These are phyloP conservation scores for Prunus yedoensis DNA, from an alignment of 331 rosid genomes.

Conservation along the genomic window DNA sequence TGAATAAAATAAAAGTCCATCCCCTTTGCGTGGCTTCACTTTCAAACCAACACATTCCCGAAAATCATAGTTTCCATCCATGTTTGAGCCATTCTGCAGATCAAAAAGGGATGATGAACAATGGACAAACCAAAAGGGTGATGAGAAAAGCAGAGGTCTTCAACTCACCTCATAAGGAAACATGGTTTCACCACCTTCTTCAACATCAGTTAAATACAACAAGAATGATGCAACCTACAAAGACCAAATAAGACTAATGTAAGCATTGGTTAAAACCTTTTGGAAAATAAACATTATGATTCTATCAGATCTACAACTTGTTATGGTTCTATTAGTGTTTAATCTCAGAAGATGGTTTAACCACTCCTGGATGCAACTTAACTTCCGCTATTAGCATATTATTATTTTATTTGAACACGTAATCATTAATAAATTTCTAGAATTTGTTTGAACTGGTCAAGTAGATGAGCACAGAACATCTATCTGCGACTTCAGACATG, in stretches of 20 bases:
- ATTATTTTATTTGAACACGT: neutral
- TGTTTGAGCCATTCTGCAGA: conserved; percentile 70
- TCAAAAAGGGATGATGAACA: conserved; percentile 20
- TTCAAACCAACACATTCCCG: conserved; percentile 60
- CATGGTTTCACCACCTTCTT: conserved; percentile 87
- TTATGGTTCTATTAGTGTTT: neutral
- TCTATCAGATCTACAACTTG: neutral
- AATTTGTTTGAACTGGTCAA: neutral
- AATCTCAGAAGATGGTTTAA: too few relatives aligned
- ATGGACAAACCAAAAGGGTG: neutral
- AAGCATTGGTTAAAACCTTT: neutral
- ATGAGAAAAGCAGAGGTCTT: conserved; percentile 12
- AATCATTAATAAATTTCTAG: neutral
- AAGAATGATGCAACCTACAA: conserved; percentile 80
- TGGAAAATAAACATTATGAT: neutral
- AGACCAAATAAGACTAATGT: conserved; percentile 18
- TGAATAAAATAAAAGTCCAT: conserved; percentile 87
- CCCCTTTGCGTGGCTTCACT: conserved; percentile 88
- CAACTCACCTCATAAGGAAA: conserved; percentile 84
- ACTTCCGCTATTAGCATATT: neutral
- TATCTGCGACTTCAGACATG: neutral
- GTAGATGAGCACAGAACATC: neutral
- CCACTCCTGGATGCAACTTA: neutral
- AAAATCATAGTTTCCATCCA: conserved; percentile 54
- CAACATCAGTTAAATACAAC: conserved; percentile 78